Evolutionary conservation across 1,139 yeast genomes (phyloP).

Genomic region (Debaryomyces fabryi): DNA sequence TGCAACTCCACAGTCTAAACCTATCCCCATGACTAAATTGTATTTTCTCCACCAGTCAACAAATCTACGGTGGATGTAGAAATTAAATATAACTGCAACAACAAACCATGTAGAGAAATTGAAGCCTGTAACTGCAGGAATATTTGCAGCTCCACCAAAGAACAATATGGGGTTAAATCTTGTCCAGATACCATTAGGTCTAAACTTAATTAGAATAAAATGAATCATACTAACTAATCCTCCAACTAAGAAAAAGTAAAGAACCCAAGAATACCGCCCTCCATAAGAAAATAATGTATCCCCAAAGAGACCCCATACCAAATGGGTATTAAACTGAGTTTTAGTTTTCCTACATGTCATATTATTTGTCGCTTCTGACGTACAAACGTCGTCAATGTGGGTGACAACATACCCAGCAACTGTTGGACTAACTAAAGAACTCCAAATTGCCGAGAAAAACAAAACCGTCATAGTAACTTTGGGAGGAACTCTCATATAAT

Average conservation of each 20-base stretch:
- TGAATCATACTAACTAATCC: no score
- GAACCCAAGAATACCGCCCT: constrained; percentile 16
- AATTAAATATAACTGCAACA: constrained; percentile 35
- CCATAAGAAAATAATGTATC: constrained; percentile 42
- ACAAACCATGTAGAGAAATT: constrained; percentile 43
- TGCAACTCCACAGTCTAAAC: constrained; percentile 12
- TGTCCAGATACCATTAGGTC: constrained; percentile 43
- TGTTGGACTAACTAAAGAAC: constrained; percentile 46
- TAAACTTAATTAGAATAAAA: constrained; percentile 34
- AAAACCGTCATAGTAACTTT: constrained; percentile 34
- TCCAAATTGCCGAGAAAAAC: constrained; percentile 50
- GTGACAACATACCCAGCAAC: constrained; percentile 49
- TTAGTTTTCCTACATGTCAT: constrained; percentile 50
- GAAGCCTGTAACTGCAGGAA: constrained; percentile 53
- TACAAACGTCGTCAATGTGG: constrained; percentile 52
- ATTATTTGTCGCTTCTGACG: constrained; percentile 37
- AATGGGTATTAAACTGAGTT: constrained; percentile 49
- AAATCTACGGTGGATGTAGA: constrained; percentile 37
- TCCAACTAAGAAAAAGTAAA: no score
- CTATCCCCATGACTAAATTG: constrained; percentile 45
- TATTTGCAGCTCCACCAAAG: constrained; percentile 50
- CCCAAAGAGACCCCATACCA: constrained; percentile 52
- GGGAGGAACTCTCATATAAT: constrained; percentile 51
- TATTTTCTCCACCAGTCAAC: constrained; percentile 52
- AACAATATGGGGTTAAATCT: constrained; percentile 52